Evolutionary conservation across 2,329 filamentous ascomycete species (phyloP).

Genomic region (Stagonosporopsis cucurbitacearum): DNA sequence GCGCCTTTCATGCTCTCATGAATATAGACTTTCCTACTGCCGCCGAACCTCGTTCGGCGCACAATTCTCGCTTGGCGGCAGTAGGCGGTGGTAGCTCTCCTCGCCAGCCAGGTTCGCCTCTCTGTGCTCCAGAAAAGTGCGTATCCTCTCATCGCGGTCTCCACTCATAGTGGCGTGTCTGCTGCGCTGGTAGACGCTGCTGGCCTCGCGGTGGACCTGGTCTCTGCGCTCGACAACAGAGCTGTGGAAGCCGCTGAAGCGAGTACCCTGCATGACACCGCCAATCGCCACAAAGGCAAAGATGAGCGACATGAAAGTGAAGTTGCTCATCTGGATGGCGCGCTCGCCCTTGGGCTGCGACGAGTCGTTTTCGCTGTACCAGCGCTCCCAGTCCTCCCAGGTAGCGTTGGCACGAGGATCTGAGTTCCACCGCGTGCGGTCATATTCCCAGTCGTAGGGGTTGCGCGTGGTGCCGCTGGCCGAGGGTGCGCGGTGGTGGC

Average conservation of each 20-base stretch:
- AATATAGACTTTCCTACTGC: conserved; percentile 16
- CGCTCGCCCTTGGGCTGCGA: conserved; percentile 48
- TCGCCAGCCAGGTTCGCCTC: conserved; percentile 51
- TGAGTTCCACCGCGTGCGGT: conserved; percentile 44
- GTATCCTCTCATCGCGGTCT: conserved; percentile 65
- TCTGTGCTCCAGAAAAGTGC: conserved; percentile 71
- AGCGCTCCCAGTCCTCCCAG: conserved; percentile 94
- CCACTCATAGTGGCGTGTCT: conserved; percentile 60
- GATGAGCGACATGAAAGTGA: conserved; percentile 76
- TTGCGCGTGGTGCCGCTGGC: conserved; percentile 16
- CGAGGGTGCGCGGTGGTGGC: conserved; percentile 34
- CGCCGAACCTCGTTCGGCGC: conserved; percentile 51
- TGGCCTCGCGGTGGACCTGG: conserved; percentile 69
- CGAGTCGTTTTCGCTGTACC: conserved; percentile 43
- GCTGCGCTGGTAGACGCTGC: conserved; percentile 65
- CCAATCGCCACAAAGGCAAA: conserved; percentile 72
- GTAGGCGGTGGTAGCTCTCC: conserved; percentile 54
- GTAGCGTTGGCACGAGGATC: conserved; percentile 77
- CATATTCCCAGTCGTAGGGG: conserved; percentile 33
- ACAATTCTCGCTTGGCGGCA: conserved; percentile 56
- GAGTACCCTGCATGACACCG: conserved; percentile 73
- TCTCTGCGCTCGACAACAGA: conserved; percentile 71
- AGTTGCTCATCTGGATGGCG: conserved; percentile 76
- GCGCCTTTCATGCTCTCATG: neutral
- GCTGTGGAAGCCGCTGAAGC: conserved; percentile 68